phyloP scores from a whole-genome alignment of 768 basidiomycete species.

The Kwoniella sp. region DNA sequence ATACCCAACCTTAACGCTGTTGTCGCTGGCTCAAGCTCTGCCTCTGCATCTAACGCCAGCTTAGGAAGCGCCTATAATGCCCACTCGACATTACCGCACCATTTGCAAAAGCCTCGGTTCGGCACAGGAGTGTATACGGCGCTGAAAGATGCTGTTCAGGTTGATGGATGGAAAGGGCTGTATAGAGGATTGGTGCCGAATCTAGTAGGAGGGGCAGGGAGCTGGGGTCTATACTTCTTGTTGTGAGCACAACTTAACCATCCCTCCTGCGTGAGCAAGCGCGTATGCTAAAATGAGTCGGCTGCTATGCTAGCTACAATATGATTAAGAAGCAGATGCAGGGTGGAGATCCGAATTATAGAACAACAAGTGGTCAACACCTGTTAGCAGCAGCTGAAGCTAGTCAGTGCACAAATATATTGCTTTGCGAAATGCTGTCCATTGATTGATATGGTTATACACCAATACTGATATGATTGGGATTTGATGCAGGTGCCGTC shows the following conservation, averaged over 20 bases:
- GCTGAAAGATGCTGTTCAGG: slow-evolving; percentile 69
- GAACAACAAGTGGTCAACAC: slow-evolving; percentile 75
- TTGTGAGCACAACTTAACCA: slow-evolving; percentile 67
- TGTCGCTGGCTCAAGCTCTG: slow-evolving; percentile 12
- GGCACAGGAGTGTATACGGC: slow-evolving; percentile 69
- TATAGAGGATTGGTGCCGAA: slow-evolving; percentile 90
- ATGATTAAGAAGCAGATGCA: slow-evolving; percentile 80
- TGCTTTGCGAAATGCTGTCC: no score
- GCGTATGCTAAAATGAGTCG: no score
- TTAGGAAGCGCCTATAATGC: slow-evolving; percentile 10
- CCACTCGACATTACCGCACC: slow-evolving; percentile 22
- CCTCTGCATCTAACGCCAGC: no score
- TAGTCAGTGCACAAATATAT: slow-evolving; percentile 71
- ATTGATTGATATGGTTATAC: no score
- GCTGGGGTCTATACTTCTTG: slow-evolving; percentile 97
- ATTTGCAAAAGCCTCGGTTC: slow-evolving; percentile 37
- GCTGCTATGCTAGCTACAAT: slow-evolving; percentile 70
- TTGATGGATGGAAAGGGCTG: slow-evolving; percentile 78
- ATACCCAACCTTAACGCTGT: no score
- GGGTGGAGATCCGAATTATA: slow-evolving; percentile 64
- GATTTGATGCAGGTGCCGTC: slow-evolving; percentile 68
- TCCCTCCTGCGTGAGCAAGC: no score
- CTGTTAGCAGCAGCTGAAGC: slow-evolving; percentile 91
- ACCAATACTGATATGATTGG: no score
- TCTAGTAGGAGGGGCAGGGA: slow-evolving; percentile 89